phyloP scores from a whole-genome alignment of 257 asterid species.

The Coffea canephora region DNA sequence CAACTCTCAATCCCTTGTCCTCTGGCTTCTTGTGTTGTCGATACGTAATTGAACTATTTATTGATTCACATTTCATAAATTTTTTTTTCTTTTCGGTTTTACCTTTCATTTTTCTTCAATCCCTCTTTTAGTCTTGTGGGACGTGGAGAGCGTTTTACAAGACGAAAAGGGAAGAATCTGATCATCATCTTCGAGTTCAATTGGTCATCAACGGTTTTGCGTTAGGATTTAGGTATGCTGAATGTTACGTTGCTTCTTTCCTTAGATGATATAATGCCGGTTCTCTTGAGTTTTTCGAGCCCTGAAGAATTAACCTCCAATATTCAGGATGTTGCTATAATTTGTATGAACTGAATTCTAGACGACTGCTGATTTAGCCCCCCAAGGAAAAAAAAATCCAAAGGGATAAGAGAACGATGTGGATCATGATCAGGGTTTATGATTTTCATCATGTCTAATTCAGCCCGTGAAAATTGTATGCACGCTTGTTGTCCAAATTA shows the following conservation, averaged over 20 bases:
- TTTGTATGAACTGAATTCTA: background rate
- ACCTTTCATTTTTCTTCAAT: background rate
- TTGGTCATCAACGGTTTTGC: background rate
- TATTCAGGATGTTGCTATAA: background rate
- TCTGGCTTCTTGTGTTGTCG: background rate
- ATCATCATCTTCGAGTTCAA: background rate
- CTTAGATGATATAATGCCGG: too few relatives aligned
- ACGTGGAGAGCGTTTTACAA: constrained; percentile 8
- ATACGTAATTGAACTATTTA: constrained; percentile 7
- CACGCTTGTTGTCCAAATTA: background rate
- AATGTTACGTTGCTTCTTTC: background rate
- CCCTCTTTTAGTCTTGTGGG: constrained; percentile 1
- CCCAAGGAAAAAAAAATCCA: background rate
- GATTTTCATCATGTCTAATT: background rate
- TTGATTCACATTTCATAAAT: constrained; percentile 17
- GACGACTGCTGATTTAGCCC: background rate
- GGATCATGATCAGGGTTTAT: constrained; percentile 1
- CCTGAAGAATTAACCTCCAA: background rate
- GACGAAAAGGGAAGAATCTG: background rate
- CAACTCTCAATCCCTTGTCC: constrained; percentile 24
- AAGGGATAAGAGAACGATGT: background rate
- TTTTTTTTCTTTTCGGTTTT: background rate
- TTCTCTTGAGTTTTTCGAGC: background rate
- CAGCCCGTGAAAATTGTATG: background rate
- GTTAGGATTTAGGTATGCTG: constrained; percentile 1